A percentile compares a stretch with the other conserved stretches of the same genome.
These are phyloP conservation scores for Didymella sp. DNA, from an alignment of 2,329 filamentous ascomycete genomes.

Conservation along the genomic window DNA sequence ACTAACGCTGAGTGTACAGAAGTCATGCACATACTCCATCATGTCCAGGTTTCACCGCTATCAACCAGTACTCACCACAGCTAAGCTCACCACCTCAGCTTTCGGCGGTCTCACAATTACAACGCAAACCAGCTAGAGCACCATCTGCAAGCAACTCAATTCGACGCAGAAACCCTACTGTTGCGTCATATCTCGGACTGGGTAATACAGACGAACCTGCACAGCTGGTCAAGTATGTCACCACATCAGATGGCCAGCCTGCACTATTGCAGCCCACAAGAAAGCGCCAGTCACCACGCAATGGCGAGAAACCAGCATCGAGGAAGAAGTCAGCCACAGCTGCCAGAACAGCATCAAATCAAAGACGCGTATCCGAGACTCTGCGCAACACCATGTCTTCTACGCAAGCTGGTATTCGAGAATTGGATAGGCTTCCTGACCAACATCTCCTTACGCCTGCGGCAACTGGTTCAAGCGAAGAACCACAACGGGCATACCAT, in stretches of 20 bases:
- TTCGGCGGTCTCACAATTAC: slow-evolving; percentile 5
- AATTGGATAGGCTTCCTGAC: background rate
- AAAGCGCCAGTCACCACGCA: slow-evolving; percentile 23
- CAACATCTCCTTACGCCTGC: background rate
- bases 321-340: background rate
- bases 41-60: slow-evolving; percentile 36
- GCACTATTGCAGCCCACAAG: slow-evolving; percentile 10
- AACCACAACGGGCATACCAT: background rate
- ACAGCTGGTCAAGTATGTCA: slow-evolving; percentile 27
- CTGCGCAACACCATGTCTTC: background rate
- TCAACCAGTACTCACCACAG: slow-evolving; percentile 28
- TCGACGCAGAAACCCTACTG: slow-evolving; percentile 31
- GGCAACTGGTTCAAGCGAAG: background rate
- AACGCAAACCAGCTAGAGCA: slow-evolving; percentile 6
- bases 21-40: background rate
- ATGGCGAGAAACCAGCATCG: background rate
- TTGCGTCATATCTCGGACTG: slow-evolving; percentile 41
- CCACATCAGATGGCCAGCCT: background rate
- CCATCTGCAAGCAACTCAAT: background rate
- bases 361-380: slow-evolving; percentile 19
- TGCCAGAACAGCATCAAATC: slow-evolving; percentile 8
- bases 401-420: background rate
- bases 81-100: slow-evolving; percentile 20
- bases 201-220: slow-evolving; percentile 26
- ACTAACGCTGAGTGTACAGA: slow-evolving; percentile 10